phyloP scores from a whole-genome alignment of 164 flowering plant genomes.

The Aristolochia californica region DNA sequence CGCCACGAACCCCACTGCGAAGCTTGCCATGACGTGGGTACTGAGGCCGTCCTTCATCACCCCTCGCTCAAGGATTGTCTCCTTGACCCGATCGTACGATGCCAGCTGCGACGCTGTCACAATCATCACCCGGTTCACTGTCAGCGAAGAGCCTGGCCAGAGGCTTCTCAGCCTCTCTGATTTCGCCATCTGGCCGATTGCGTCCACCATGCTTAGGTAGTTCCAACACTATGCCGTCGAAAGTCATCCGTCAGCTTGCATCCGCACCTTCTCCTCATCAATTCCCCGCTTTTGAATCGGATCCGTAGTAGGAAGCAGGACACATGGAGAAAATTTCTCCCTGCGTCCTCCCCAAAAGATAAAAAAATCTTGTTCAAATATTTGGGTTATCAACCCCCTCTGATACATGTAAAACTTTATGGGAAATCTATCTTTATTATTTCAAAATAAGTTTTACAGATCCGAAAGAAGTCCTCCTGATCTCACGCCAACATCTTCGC shows the following conservation, averaged over 20 bases:
- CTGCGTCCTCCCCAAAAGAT: no score
- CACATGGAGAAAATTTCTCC: no score
- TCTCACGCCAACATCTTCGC: no score
- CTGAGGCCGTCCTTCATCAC: constrained; percentile 65
- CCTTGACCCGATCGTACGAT: constrained; percentile 78
- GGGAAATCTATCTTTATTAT: no score
- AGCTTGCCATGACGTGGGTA: constrained; percentile 77
- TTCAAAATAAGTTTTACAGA: no score
- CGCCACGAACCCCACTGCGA: constrained; percentile 81
- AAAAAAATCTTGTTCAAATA: no score
- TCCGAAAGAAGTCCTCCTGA: no score
- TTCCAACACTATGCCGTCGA: constrained; percentile 62
- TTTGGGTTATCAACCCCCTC: no score
- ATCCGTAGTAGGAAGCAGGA: no score
- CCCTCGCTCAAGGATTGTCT: constrained; percentile 39
- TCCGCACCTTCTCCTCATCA: constrained; percentile 92
- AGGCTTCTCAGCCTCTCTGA: constrained; percentile 56
- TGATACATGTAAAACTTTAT: no score
- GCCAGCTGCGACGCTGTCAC: constrained; percentile 91
- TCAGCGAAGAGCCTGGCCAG: constrained; percentile 83
- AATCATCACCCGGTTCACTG: constrained; percentile 84
- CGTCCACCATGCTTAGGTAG: constrained; percentile 66
- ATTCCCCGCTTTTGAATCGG: no score
- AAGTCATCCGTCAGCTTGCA: constrained; percentile 89
- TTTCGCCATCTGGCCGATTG: constrained; percentile 47